Conservation (phyloP, 352 stramenopile genomes). For the Thalassiosira hispida region DNA sequence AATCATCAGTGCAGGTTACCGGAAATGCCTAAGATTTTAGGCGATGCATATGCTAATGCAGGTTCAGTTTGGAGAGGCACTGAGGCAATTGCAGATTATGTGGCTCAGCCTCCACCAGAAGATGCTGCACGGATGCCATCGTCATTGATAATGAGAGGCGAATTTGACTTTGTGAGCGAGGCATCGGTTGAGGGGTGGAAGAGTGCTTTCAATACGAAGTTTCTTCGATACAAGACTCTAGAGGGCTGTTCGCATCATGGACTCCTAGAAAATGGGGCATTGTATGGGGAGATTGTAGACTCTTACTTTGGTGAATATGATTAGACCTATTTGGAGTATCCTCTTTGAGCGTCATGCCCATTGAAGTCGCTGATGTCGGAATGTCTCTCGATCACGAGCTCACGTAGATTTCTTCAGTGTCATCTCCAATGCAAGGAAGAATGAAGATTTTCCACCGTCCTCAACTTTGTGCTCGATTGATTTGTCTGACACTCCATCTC, state of each 20-base stretch:
- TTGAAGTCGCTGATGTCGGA: no score
- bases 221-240: slow-evolving; percentile 31
- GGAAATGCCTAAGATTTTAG: slow-evolving; percentile 35
- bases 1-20: slow-evolving; percentile 53
- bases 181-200: slow-evolving; percentile 57
- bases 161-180: slow-evolving; percentile 61
- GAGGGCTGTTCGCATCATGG: slow-evolving; percentile 59
- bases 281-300: slow-evolving; percentile 48
- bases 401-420: no score
- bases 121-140: slow-evolving; percentile 45
- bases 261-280: slow-evolving; percentile 39
- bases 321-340: no score
- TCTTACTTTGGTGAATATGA: slow-evolving; percentile 49
- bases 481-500: no score
- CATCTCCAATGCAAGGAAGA: no score
- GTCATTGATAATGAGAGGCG: slow-evolving; percentile 59
- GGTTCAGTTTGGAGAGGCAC: slow-evolving; percentile 66
- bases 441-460: no score
- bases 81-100: slow-evolving; percentile 52
- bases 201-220: slow-evolving; percentile 34
- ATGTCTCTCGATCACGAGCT: no score
- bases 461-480: no score
- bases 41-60: slow-evolving; percentile 51
- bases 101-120: slow-evolving; percentile 28
- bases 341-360: no score